Percentiles rank a stretch among this genome's conserved stretches.
Evolutionary conservation across 164 flowering plant species (phyloP).

Genomic region (Tetracentron sinense): DNA sequence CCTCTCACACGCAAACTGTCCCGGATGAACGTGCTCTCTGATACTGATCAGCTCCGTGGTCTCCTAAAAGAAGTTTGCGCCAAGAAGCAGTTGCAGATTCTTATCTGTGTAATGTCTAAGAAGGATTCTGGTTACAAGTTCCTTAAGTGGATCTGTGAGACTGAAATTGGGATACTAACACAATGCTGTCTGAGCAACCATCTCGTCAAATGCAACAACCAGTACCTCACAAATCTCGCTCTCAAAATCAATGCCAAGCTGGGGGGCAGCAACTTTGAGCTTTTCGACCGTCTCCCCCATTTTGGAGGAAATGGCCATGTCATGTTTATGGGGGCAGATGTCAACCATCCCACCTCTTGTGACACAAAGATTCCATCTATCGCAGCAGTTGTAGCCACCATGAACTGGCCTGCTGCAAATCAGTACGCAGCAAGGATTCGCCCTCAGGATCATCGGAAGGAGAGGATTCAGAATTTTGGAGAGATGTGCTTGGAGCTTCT

Average conservation of each 20-base stretch:
- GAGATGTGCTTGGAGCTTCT: conserved; percentile 62
- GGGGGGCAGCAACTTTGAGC: conserved; percentile 78
- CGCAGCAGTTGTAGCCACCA: conserved; percentile 69
- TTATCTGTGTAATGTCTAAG: conserved; percentile 60
- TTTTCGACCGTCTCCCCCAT: conserved; percentile 39
- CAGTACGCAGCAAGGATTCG: conserved; percentile 57
- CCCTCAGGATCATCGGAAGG: conserved; percentile 46
- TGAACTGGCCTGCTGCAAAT: conserved; percentile 90
- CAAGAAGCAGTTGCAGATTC: conserved; percentile 38
- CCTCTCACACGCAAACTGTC: conserved; percentile 25
- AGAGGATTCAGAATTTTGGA: conserved; percentile 53
- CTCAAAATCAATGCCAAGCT: conserved; percentile 83
- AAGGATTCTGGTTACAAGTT: conserved; percentile 57
- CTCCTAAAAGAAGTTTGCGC: conserved; percentile 26
- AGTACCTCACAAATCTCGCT: conserved; percentile 63
- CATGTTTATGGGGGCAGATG: conserved; percentile 86
- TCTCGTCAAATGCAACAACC: conserved; percentile 41
- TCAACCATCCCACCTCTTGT: conserved; percentile 63
- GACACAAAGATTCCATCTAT: conserved; percentile 56
- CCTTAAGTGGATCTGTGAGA: conserved; percentile 74
- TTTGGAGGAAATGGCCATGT: conserved; percentile 36
- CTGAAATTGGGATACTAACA: conserved; percentile 60
- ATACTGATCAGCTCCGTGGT: conserved; percentile 21
- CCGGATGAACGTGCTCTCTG: conserved; percentile 31
- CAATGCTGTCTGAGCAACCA: conserved; percentile 51